Percentiles rank a stretch among this genome's conserved stretches.
Conservation (phyloP, 257 asterid species). For the Nicotiana benthamiana region DNA sequence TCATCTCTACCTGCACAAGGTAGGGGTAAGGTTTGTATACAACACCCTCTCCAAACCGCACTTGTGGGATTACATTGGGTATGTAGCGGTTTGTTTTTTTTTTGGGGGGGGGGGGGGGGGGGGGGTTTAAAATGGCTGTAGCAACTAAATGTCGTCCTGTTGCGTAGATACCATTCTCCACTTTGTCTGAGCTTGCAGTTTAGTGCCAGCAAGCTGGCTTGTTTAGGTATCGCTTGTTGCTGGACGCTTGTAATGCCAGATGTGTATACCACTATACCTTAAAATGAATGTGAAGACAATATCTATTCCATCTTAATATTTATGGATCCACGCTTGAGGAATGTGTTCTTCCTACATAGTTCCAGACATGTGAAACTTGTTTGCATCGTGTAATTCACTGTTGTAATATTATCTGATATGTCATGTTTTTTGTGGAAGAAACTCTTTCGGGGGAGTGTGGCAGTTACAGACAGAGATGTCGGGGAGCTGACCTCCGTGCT, state of each 20-base stretch:
- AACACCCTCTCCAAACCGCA: too few species aligned
- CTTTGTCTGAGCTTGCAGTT: neutral
- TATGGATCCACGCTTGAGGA: neutral
- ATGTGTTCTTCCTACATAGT: neutral
- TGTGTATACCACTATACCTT: neutral
- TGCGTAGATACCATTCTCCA: neutral
- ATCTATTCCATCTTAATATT: neutral
- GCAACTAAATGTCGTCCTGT: neutral
- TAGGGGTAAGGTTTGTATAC: too few species aligned
- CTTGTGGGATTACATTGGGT: too few species aligned
- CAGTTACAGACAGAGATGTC: neutral
- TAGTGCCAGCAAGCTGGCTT: neutral
- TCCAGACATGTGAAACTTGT: neutral
- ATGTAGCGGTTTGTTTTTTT: too few species aligned
- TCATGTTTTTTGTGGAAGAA: neutral
- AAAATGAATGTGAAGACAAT: neutral
- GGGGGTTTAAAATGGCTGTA: neutral
- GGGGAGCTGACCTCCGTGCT: neutral
- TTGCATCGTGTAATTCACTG: neutral
- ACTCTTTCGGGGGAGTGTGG: neutral
- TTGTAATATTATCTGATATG: neutral
- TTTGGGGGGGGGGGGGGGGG: too few species aligned
- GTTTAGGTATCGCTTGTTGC: neutral
- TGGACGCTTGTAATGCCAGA: neutral
- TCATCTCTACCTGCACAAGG: too few species aligned